Percentiles rank a stretch among this genome's conserved stretches.
These are phyloP conservation scores for Magnaporthiopsis incrustans DNA, from an alignment of 2,329 filamentous ascomycete genomes.

Conservation along the genomic window DNA sequence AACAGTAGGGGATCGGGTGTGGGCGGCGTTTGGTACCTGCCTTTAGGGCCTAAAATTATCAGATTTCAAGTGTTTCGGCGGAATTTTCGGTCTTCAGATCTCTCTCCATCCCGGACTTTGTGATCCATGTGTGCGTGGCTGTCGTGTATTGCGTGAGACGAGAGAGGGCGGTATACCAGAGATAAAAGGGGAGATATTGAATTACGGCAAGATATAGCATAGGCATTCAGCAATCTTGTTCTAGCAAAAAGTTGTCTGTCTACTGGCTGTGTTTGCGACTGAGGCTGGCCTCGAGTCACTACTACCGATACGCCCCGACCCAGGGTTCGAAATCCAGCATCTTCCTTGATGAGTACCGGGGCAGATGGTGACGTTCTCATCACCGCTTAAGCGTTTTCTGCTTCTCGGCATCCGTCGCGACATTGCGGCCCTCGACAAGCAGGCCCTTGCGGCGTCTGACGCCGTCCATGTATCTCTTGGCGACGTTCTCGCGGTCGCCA, in stretches of 20 bases:
- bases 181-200: not conserved
- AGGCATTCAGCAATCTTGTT: not conserved
- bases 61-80: not conserved
- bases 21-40: not conserved
- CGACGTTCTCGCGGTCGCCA: constrained; percentile 90
- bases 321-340: not conserved
- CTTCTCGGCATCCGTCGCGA: constrained; percentile 87
- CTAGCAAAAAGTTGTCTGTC: not conserved
- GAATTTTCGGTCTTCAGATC: not conserved
- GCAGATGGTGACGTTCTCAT: not conserved
- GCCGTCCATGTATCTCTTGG: constrained; percentile 89
- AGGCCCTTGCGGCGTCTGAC: constrained; percentile 84
- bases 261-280: not conserved
- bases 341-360: not conserved
- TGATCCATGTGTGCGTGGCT: not conserved
- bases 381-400: constrained; percentile 62
- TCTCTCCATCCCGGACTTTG: not conserved
- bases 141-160: not conserved
- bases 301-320: too few species aligned
- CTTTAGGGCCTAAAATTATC: not conserved
- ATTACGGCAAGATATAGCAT: not conserved
- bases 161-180: not conserved
- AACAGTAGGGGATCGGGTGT: not conserved
- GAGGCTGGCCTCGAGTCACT: not conserved
- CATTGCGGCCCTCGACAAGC: constrained; percentile 67